Evolutionary conservation across 1,284 basidiomycete species (phyloP).

Genomic region (Moesziomyces globuligerus): DNA sequence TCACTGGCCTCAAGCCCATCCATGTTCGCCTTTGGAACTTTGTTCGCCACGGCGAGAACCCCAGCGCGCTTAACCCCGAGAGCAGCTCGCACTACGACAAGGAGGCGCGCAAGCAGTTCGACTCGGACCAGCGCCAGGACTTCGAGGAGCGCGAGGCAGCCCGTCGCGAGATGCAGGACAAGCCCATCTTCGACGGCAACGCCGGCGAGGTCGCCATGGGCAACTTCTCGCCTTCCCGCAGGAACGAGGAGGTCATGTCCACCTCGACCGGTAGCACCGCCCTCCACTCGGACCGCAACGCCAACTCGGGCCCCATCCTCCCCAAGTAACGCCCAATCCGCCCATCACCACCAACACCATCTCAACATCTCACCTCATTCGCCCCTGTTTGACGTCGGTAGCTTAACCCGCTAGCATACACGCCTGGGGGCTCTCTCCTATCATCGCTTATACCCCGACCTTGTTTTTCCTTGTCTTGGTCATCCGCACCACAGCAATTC

Average conservation of each 20-base stretch:
- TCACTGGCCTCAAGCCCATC: constrained; percentile 42
- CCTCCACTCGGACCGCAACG: constrained; percentile 3
- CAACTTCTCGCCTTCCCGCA: background rate
- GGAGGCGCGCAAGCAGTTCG: constrained; percentile 22
- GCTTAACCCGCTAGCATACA: background rate
- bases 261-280: constrained; percentile 20
- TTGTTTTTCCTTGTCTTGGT: background rate
- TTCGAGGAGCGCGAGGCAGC: constrained; percentile 19
- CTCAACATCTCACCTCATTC: no score
- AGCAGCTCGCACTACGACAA: constrained; percentile 31
- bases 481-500: background rate
- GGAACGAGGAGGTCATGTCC: constrained; percentile 9
- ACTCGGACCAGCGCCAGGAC: constrained; percentile 18
- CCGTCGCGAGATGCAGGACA: constrained; percentile 21
- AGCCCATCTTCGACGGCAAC: constrained; percentile 32
- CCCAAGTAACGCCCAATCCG: constrained; percentile 11
- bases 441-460: background rate
- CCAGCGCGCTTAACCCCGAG: constrained; percentile 33
- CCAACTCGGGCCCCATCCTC: constrained; percentile 15
- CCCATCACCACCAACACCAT: background rate
- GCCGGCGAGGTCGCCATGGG: constrained; percentile 11
- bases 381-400: no score
- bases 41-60: constrained; percentile 28
- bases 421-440: background rate
- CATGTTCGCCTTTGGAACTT: constrained; percentile 40